These are phyloP conservation scores for Russula lepida DNA, from an alignment of 768 basidiomycete genomes.

Conservation along the genomic window DNA sequence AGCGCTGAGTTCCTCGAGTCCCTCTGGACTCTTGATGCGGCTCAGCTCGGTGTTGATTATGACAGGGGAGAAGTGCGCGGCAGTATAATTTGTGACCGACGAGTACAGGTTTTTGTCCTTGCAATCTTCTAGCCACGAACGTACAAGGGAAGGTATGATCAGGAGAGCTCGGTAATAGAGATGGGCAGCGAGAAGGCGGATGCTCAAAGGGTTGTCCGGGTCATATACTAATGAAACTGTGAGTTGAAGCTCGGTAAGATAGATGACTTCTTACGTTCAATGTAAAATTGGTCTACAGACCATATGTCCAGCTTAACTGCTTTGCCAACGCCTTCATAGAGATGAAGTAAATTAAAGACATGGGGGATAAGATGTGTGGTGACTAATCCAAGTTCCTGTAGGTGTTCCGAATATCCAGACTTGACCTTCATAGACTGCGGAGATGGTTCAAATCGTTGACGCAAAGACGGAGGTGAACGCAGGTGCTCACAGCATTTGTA, in stretches of 20 bases:
- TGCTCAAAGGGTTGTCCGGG: slow-evolving; percentile 39
- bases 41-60: slow-evolving; percentile 80
- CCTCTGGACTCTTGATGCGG: slow-evolving; percentile 51
- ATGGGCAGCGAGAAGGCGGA: slow-evolving; percentile 71
- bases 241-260: not conserved
- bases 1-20: slow-evolving; percentile 50
- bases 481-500: slow-evolving; percentile 59
- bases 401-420: slow-evolving; percentile 76
- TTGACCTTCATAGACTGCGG: slow-evolving; percentile 80
- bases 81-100: slow-evolving; percentile 69
- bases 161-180: slow-evolving; percentile 83
- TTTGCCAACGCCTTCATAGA: slow-evolving; percentile 57
- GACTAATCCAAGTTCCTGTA: slow-evolving; percentile 64
- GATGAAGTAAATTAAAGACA: slow-evolving; percentile 54
- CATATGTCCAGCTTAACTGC: slow-evolving; percentile 79
- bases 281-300: slow-evolving; percentile 75
- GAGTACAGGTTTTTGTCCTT: slow-evolving; percentile 84
- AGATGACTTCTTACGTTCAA: slow-evolving; percentile 47
- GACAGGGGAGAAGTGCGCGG: slow-evolving; percentile 79
- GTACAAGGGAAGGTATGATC: slow-evolving; percentile 76
- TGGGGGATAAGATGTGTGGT: slow-evolving; percentile 57
- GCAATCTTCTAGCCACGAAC: slow-evolving; percentile 77
- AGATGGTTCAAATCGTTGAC: not conserved
- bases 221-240: slow-evolving; percentile 46
- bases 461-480: too few relatives aligned